A percentile compares a stretch with the other conserved stretches of the same genome.
Evolutionary conservation across 306 rosid species (phyloP).

Genomic region (Calophaca sinica): DNA sequence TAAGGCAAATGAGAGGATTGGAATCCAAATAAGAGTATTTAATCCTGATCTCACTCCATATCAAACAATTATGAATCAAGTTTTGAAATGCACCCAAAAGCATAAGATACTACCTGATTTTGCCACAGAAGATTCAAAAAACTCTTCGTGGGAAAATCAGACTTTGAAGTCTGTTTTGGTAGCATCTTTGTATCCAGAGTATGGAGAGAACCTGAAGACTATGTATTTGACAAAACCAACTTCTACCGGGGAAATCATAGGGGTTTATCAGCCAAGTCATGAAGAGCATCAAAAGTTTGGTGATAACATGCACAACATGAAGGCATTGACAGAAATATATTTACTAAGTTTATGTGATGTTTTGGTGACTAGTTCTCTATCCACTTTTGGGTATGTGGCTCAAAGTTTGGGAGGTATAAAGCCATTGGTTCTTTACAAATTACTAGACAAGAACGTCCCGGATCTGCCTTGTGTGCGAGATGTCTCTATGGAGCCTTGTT

Average conservation of each 20-base stretch:
- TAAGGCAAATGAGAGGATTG: constrained; percentile 34
- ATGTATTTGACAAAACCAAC: constrained; percentile 57
- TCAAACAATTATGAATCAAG: constrained; percentile 53
- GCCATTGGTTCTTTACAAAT: not conserved
- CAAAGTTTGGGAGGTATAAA: constrained; percentile 20
- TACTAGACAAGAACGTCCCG: not conserved
- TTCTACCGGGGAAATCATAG: constrained; percentile 54
- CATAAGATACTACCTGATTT: constrained; percentile 51
- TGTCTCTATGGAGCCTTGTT: constrained; percentile 21
- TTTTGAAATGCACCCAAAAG: constrained; percentile 50
- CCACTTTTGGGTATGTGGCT: constrained; percentile 32
- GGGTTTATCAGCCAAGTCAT: constrained; percentile 67
- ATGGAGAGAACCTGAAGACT: constrained; percentile 51
- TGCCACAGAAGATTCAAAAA: not conserved
- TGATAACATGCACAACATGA: constrained; percentile 47
- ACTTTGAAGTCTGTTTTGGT: constrained; percentile 56
- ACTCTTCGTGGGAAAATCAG: not conserved
- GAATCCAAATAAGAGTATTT: constrained; percentile 46
- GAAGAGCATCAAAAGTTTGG: constrained; percentile 63
- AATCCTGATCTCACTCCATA: not conserved
- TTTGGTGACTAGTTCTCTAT: constrained; percentile 59
- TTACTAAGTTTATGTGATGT: constrained; percentile 58
- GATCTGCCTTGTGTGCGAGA: not conserved
- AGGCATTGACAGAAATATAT: constrained; percentile 62
- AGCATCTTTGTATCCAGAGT: constrained; percentile 57